These are phyloP conservation scores for Pichia kluyveri DNA, from an alignment of 805 yeast species.

Conservation along the genomic window DNA sequence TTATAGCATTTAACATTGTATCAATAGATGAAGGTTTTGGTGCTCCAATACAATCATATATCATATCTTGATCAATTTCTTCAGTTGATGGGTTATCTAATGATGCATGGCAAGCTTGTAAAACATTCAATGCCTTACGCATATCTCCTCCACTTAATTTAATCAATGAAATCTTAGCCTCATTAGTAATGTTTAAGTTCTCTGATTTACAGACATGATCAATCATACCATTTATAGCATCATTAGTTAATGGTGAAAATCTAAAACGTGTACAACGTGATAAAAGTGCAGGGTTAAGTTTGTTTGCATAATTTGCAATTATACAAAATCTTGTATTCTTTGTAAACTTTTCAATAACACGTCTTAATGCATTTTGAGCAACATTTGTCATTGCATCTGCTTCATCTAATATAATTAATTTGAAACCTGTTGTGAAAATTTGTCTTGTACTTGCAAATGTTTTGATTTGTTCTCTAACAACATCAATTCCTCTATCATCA, in stretches of 20 bases:
- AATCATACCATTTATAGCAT: slow-evolving; percentile 62
- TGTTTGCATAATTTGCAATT: slow-evolving; percentile 92
- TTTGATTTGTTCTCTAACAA: slow-evolving; percentile 95
- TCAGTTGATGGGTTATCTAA: slow-evolving; percentile 33
- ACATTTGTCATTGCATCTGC: slow-evolving; percentile 92
- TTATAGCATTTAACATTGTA: slow-evolving; percentile 61
- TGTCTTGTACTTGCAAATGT: slow-evolving; percentile 94
- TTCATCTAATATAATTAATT: slow-evolving; percentile 87
- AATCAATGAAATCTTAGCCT: slow-evolving; percentile 60
- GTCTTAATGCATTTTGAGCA: slow-evolving; percentile 74
- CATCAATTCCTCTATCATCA: slow-evolving; percentile 96
- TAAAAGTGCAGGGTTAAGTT: slow-evolving; percentile 86
- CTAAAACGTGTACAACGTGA: slow-evolving; percentile 95
- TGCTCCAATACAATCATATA: slow-evolving; percentile 92
- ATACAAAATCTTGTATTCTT: slow-evolving; percentile 94
- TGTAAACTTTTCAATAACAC: slow-evolving; percentile 87
- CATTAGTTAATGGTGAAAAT: slow-evolving; percentile 68
- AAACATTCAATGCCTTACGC: slow-evolving; percentile 88
- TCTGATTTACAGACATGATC: slow-evolving; percentile 64
- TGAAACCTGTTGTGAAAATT: slow-evolving; percentile 79
- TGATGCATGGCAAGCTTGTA: slow-evolving; percentile 90
- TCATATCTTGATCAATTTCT: slow-evolving; percentile 61
- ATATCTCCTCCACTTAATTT: slow-evolving; percentile 85
- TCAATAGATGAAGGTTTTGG: slow-evolving; percentile 86
- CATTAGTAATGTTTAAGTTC: slow-evolving; percentile 43